Evolutionary conservation across 768 basidiomycete species (phyloP).

Genomic region (Pilatotrama ljubarskyi): DNA sequence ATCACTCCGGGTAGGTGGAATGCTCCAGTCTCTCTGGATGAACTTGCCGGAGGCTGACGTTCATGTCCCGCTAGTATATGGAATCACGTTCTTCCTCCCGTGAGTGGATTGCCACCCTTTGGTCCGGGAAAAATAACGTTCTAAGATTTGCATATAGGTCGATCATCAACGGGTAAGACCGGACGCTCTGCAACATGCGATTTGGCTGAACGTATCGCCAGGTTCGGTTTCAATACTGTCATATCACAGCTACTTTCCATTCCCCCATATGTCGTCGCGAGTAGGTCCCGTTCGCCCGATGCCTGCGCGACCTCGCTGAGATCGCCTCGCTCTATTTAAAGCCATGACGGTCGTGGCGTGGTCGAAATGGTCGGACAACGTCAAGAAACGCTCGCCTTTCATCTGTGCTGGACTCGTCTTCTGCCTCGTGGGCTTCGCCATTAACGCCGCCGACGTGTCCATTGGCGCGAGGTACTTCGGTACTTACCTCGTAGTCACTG

Average conservation of each 20-base stretch:
- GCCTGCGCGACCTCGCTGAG: neutral
- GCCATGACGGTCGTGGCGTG: constrained; percentile 54
- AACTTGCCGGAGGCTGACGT: neutral
- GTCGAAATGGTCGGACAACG: constrained; percentile 59
- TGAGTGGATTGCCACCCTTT: constrained; percentile 34
- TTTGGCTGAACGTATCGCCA: neutral
- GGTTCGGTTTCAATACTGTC: constrained; percentile 58
- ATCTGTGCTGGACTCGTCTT: constrained; percentile 52
- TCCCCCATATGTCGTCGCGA: constrained; percentile 63
- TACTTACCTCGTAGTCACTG: constrained; percentile 66
- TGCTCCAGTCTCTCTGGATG: no score
- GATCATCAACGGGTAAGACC: constrained; percentile 19
- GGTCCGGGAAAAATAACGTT: neutral
- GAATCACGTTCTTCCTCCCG: constrained; percentile 69
- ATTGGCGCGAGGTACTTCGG: constrained; percentile 69
- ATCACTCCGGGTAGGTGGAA: constrained; percentile 1
- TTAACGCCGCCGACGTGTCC: constrained; percentile 58
- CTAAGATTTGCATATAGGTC: neutral
- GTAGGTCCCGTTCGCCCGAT: constrained; percentile 36
- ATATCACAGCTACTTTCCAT: constrained; percentile 66
- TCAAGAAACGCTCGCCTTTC: constrained; percentile 57
- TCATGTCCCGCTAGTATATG: constrained; percentile 48
- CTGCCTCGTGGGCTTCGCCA: constrained; percentile 58
- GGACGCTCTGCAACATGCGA: neutral
- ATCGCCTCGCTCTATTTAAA: constrained; percentile 24